Base-by-base conservation (phyloP, 495 filamentous ascomycete species). In the Xylaria cubensis region DNA sequence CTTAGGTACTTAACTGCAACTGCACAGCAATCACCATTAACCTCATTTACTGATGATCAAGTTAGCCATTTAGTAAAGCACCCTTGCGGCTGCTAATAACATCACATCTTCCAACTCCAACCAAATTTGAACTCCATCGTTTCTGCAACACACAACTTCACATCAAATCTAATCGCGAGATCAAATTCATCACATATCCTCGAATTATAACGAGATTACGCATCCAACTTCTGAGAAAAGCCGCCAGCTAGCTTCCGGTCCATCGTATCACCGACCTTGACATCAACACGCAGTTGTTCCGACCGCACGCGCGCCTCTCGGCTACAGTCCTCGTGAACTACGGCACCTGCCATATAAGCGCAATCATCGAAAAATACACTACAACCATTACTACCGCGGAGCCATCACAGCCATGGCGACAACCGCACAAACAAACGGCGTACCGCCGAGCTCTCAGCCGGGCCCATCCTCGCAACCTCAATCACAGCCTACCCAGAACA, bases 361-460 rank as follows among this genome's bases (percentile, higher is more conserved):
- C 17, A 0, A 7, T 13, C 21, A 42, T 69, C 24, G 1, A 21
- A 24, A 55, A 46, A 21, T 0, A 15, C 65, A 65, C 12, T 34
- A 70, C 32, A n/a, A 21, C 12, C 62, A 51, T 7, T 26, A n/a
- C 19, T n/a, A 64, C 69, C 2, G 9, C 36, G 69, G 13, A 55
- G 73, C 55, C 53, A 72, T 29, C 69, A 44, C 44, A 51, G 74
- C 75, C 21, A 79, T 80, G 70, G 71, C 77, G 19, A 72, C 76
- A 19, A 42, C 72, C 4, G 77, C 77, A n/a, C 83, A 84, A 50
- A 73, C 83, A 29, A 86, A 86, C 70, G 84, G 84, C 72, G 69
- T 82, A 7, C 71, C 78, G 1, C 70, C 82, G 1, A 74, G 77
- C 46, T 78, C 80, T 0, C 72, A 73, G 44, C 59, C 76, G 26